Percentiles rank a stretch among this genome's conserved stretches.
Conservation (phyloP, 768 basidiomycete genomes). For the Lanmaoa pseudosensibilis region DNA sequence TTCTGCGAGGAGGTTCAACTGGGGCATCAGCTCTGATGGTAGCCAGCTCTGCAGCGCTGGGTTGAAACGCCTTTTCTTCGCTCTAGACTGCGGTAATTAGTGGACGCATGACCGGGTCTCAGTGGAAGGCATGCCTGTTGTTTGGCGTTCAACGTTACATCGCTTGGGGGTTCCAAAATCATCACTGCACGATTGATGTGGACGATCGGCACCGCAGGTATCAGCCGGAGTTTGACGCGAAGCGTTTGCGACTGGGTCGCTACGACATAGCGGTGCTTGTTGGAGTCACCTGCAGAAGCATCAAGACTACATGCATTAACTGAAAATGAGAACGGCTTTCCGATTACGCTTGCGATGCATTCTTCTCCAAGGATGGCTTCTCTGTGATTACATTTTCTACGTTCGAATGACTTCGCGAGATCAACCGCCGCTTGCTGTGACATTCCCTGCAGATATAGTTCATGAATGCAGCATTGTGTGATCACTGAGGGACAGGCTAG, state of each 20-base stretch:
- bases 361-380: slow-evolving; percentile 84
- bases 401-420: slow-evolving; percentile 90
- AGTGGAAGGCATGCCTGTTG: slow-evolving; percentile 43
- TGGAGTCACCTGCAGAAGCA: slow-evolving; percentile 58
- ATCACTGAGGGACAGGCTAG: slow-evolving; percentile 78
- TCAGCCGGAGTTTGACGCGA: slow-evolving; percentile 61
- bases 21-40: slow-evolving; percentile 37
- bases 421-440: slow-evolving; percentile 75
- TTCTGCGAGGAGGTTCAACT: slow-evolving; percentile 49
- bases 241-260: slow-evolving; percentile 81
- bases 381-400: slow-evolving; percentile 92
- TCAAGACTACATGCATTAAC: slow-evolving; percentile 7
- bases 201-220: slow-evolving; percentile 86
- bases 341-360: slow-evolving; percentile 79
- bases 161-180: slow-evolving; percentile 88
- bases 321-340: slow-evolving; percentile 38
- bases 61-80: slow-evolving; percentile 61
- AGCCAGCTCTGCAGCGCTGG: slow-evolving; percentile 48
- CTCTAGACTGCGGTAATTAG: slow-evolving; percentile 40
- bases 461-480: slow-evolving; percentile 95
- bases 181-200: slow-evolving; percentile 92
- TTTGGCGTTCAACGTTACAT: slow-evolving; percentile 72
- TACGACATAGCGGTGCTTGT: slow-evolving; percentile 91
- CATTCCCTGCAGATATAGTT: slow-evolving; percentile 83
- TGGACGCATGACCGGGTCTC: not conserved